Evolutionary conservation across 169 alveolate species (phyloP), one percentile per base, ranked within the genome.

Genomic region (Amoebophrya sp.): DNA sequence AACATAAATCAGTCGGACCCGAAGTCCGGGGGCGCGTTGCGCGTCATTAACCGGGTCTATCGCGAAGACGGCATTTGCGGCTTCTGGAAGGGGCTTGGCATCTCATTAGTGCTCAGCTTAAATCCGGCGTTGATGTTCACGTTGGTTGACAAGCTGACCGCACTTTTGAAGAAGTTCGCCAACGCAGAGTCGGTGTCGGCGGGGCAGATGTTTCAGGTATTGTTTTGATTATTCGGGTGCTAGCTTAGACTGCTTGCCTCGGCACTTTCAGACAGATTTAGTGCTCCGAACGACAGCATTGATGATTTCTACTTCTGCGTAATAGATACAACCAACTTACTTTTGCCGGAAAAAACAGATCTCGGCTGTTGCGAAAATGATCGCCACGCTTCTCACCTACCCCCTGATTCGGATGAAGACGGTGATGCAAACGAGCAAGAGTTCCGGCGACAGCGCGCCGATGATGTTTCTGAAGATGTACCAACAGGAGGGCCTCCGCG

Each of bases 71-170:
- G 83, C 35, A 7, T 66, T 66, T 2, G 35, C 7, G 83, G 83
- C 83, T 66, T 66, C 35, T 66, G 35, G 39, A 66, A 66, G 83
- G 83, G 83, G 7, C 83, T 66, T 7, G 83, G 83, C 12, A n/a
- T 66, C 29, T 25, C 38, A 1, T 25, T 66, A 25, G 18, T 66
- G 1, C 83, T 66, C 32, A 7, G 32, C 32, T n/a, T 66, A 25
- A 66, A 66, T n/a, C 83, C 83, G 7, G 83, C 83, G 83, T 25
- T 66, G 35, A 66, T 66, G 83, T 66, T 66, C 83, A 66, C 83
- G 83, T n/a, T 66, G 83, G 83, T 66, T 2, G 83, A 66, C 83
- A 66, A 66, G 18, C 0, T 66, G 35, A 66, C 83, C 32, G 35
- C 35, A 3, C 2, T 66, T 66, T n/a, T 7, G 12, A 66, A 66